These are phyloP conservation scores for Saccharomycopsis fibuligera DNA, from an alignment of 805 yeast species.

Conservation along the genomic window DNA sequence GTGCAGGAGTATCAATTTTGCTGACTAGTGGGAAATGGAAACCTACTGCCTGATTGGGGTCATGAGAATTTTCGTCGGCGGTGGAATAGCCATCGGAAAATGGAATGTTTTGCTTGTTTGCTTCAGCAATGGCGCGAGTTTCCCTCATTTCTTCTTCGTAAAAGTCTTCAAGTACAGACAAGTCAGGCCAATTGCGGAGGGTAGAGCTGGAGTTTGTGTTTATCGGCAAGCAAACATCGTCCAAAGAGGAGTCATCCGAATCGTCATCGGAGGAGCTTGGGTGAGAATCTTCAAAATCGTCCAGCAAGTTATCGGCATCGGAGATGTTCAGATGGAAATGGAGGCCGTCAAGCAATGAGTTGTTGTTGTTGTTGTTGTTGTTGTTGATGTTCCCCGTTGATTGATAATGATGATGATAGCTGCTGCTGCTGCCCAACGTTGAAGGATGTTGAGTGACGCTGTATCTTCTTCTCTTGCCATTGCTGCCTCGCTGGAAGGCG, in stretches of 20 bases:
- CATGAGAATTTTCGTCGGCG: constrained; percentile 4
- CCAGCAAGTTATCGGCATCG: constrained; percentile 18
- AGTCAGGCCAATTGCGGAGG: constrained; percentile 70
- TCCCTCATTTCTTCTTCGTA: constrained; percentile 53
- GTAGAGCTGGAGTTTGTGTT: constrained; percentile 36
- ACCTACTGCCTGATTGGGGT: constrained; percentile 5
- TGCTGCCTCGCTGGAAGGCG: neutral
- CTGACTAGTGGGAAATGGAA: constrained; percentile 17
- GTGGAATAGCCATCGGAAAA: constrained; percentile 10
- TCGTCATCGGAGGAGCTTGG: constrained; percentile 18
- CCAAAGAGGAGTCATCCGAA: constrained; percentile 61
- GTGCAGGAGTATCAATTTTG: constrained; percentile 14
- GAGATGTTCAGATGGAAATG: constrained; percentile 18
- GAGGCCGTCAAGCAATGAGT: constrained; percentile 16
- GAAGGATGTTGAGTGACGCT: too few relatives aligned
- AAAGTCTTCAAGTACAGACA: constrained; percentile 67
- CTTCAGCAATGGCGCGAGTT: constrained; percentile 17
- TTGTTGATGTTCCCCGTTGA: neutral
- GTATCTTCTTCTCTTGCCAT: too few relatives aligned
- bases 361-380: neutral
- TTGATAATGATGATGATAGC: neutral
- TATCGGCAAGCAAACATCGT: constrained; percentile 88
- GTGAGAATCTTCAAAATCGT: constrained; percentile 21
- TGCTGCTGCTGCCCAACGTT: neutral
- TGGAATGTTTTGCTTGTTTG: neutral